phyloP scores from a whole-genome alignment of 176 grass and related monocot genomes.

The Olyra latifolia region DNA sequence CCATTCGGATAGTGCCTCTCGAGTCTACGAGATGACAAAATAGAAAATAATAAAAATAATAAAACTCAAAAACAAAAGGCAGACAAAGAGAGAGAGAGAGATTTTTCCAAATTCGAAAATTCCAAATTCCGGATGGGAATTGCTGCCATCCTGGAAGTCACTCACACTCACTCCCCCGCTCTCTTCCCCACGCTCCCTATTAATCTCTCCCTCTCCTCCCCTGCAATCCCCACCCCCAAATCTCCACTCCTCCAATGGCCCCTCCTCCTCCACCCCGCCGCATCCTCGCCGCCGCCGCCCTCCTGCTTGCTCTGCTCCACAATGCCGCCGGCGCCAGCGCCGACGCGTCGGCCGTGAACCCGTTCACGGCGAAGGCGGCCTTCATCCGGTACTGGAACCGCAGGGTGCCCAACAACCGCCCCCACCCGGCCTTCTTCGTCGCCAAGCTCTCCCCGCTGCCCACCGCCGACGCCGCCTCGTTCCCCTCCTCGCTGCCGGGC shows the following conservation, averaged over 20 bases:
- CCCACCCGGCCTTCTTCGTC: slow-evolving; percentile 79
- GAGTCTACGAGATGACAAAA: background rate
- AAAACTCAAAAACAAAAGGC: background rate
- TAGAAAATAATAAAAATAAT: background rate
- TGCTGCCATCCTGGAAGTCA: background rate
- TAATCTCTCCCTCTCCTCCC: slow-evolving; percentile 12
- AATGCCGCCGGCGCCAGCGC: background rate
- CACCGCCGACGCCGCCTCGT: slow-evolving; percentile 40
- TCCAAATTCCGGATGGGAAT: background rate
- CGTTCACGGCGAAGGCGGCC: slow-evolving; percentile 74
- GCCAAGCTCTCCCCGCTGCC: slow-evolving; percentile 70
- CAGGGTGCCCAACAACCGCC: slow-evolving; percentile 73
- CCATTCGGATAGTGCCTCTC: background rate
- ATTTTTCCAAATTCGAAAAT: background rate
- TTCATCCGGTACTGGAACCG: slow-evolving; percentile 93
- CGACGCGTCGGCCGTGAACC: slow-evolving; percentile 49
- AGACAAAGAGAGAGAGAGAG: background rate
- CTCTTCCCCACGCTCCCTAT: background rate
- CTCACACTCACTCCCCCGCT: background rate
- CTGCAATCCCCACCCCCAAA: slow-evolving; percentile 33
- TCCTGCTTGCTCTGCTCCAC: background rate
- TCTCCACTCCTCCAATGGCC: slow-evolving; percentile 38
- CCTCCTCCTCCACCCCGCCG: background rate
- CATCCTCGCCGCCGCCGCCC: background rate
- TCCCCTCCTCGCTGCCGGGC: slow-evolving; percentile 21